phyloP scores from a whole-genome alignment of 1,139 yeast genomes.

The Ogataea hybrid region DNA sequence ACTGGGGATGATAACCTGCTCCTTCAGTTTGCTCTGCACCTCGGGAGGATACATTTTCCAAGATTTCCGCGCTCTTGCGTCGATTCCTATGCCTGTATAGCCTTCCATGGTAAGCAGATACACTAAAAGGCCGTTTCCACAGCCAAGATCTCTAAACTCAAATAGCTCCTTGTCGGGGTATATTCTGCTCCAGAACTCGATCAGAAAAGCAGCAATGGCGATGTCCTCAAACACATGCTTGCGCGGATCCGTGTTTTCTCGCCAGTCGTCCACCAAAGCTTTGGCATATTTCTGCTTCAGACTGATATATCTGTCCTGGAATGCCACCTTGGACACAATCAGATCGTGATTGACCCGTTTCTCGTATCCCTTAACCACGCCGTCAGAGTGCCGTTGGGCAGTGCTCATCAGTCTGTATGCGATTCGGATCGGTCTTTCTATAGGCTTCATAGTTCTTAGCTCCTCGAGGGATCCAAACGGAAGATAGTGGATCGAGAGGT shows the following conservation, averaged over 20 bases:
- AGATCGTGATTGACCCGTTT: conserved; percentile 87
- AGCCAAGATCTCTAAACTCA: conserved; percentile 86
- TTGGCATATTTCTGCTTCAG: conserved; percentile 83
- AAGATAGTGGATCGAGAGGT: conserved; percentile 77
- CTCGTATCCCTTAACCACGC: conserved; percentile 80
- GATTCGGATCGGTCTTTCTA: conserved; percentile 72
- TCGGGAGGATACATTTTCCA: conserved; percentile 73
- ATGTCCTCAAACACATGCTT: conserved; percentile 97
- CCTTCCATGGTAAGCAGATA: conserved; percentile 79
- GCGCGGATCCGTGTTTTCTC: conserved; percentile 88
- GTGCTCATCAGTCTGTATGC: conserved; percentile 80
- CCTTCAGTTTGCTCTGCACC: conserved; percentile 57
- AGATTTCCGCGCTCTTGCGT: conserved; percentile 85
- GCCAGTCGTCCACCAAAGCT: conserved; percentile 78
- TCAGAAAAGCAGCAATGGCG: conserved; percentile 91
- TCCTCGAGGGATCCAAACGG: conserved; percentile 45
- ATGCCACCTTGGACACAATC: conserved; percentile 77
- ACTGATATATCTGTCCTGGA: conserved; percentile 78
- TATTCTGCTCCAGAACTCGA: conserved; percentile 77
- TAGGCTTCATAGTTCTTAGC: conserved; percentile 35
- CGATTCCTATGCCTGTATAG: conserved; percentile 78
- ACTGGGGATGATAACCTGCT: conserved; percentile 79
- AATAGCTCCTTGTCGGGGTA: conserved; percentile 50
- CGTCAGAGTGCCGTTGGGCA: conserved; percentile 77
- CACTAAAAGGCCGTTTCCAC: conserved; percentile 91